A percentile compares a stretch with the other conserved stretches of the same genome.
Evolutionary conservation across 441 rosid genomes (phyloP).

Genomic region (Aleurites moluccanus): DNA sequence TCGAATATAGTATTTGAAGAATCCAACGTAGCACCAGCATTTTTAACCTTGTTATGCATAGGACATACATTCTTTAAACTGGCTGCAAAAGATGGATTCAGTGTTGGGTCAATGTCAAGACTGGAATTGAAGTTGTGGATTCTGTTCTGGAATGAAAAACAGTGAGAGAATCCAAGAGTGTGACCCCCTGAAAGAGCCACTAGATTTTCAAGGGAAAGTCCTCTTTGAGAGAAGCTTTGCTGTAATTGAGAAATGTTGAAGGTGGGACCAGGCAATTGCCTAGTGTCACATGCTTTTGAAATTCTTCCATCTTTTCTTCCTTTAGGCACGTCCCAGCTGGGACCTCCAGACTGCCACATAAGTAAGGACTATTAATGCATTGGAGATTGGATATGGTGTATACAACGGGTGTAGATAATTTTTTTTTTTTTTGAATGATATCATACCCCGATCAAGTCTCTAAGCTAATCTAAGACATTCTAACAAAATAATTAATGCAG

Average conservation of each 20-base stretch:
- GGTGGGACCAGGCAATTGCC: slow-evolving; percentile 48
- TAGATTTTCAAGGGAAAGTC: slow-evolving; percentile 52
- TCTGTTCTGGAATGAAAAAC: slow-evolving; percentile 59
- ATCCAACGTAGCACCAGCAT: slow-evolving; percentile 55
- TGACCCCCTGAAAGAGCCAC: slow-evolving; percentile 71
- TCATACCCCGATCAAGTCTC: too few relatives aligned
- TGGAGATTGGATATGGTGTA: too few relatives aligned
- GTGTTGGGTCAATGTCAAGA: slow-evolving; percentile 39
- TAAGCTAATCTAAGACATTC: too few relatives aligned
- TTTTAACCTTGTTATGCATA: slow-evolving; percentile 37
- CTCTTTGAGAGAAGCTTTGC: slow-evolving; percentile 58
- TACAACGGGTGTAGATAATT: too few relatives aligned
- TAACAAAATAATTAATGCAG: too few relatives aligned
- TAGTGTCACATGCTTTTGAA: slow-evolving; percentile 54
- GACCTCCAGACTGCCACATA: slow-evolving; percentile 55
- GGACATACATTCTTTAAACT: slow-evolving; percentile 47
- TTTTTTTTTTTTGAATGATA: too few relatives aligned
- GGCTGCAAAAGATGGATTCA: slow-evolving; percentile 49
- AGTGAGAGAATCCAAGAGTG: slow-evolving; percentile 63
- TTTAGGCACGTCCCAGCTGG: slow-evolving; percentile 59
- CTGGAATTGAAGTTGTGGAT: slow-evolving; percentile 51
- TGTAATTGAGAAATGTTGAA: slow-evolving; percentile 56
- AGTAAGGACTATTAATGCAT: too few relatives aligned
- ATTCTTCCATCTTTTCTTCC: slow-evolving; percentile 67
- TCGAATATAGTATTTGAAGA: slow-evolving; percentile 51